A percentile compares a stretch with the other conserved stretches of the same genome.
Conservation (phyloP, 1,284 basidiomycete species). For the Cystobasidium pallidum region DNA sequence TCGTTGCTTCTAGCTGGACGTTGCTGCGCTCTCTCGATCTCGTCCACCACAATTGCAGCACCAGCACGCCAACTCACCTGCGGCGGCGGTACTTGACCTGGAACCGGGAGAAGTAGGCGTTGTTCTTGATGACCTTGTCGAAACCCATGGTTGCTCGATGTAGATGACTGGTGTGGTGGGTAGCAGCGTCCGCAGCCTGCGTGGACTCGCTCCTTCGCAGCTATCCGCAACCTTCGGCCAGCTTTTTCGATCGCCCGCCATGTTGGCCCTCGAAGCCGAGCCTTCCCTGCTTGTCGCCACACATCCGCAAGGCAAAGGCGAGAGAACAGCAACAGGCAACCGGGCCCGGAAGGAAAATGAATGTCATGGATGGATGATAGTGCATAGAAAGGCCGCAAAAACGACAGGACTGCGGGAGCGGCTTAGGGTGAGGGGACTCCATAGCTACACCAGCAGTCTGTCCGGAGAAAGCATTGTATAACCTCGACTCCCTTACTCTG, state of each 20-base stretch:
- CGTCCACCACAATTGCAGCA: not conserved
- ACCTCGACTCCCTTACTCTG: no score
- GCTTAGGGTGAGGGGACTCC: no score
- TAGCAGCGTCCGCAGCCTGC: not conserved
- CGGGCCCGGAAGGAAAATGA: no score
- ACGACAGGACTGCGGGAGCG: no score
- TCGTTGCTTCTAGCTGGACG: not conserved
- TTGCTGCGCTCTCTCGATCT: slow-evolving; percentile 12
- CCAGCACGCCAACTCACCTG: slow-evolving; percentile 45
- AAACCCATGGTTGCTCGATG: slow-evolving; percentile 59
- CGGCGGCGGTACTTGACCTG: slow-evolving; percentile 78
- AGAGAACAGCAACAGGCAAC: no score
- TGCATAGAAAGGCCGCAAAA: no score
- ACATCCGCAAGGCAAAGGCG: no score
- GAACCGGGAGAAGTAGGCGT: slow-evolving; percentile 94
- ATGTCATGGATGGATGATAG: no score
- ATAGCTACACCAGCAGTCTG: no score
- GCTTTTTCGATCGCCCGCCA: not conserved
- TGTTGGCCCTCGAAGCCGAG: not conserved
- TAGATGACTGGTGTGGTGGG: slow-evolving; percentile 38
- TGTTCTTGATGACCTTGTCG: slow-evolving; percentile 63
- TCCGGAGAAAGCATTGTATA: no score
- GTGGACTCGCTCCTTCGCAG: not conserved
- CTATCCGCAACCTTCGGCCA: not conserved
- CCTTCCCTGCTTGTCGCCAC: slow-evolving; percentile 8